phyloP scores from a whole-genome alignment of 2,329 filamentous ascomycete species.

The Xylariaceae sp. region DNA sequence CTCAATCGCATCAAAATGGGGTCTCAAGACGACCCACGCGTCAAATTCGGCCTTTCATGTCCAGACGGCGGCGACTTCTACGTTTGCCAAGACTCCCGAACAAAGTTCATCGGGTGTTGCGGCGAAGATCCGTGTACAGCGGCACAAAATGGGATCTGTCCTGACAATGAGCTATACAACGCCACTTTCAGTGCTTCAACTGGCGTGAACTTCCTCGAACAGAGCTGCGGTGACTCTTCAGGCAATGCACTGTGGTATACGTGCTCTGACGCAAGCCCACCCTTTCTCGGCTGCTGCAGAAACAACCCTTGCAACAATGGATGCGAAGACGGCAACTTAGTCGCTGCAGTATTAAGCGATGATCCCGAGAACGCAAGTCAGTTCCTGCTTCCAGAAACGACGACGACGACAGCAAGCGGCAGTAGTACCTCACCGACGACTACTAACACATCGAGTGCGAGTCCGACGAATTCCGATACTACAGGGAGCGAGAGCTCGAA shows the following conservation, averaged over 20 bases:
- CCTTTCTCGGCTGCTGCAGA: slow-evolving; percentile 37
- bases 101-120: slow-evolving; percentile 39
- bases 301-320: slow-evolving; percentile 31
- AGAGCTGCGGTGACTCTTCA: slow-evolving; percentile 27
- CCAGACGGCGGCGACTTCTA: slow-evolving; percentile 33
- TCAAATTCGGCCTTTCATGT: slow-evolving; percentile 28
- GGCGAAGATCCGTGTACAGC: slow-evolving; percentile 31
- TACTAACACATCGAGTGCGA: neutral
- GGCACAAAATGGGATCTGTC: slow-evolving; percentile 27
- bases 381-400: slow-evolving; percentile 11
- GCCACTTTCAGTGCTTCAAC: slow-evolving; percentile 30
- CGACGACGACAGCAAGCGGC: neutral
- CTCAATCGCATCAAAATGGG: no score
- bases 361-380: slow-evolving; percentile 13
- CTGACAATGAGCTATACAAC: slow-evolving; percentile 27
- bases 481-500: neutral
- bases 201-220: slow-evolving; percentile 28
- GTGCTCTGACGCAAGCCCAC: slow-evolving; percentile 25
- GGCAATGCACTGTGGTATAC: slow-evolving; percentile 32
- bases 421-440: neutral
- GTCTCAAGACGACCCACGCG: slow-evolving; percentile 4
- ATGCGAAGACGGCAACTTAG: slow-evolving; percentile 29
- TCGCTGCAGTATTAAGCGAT: slow-evolving; percentile 22
- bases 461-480: neutral
- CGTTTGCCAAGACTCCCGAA: slow-evolving; percentile 26